Evolutionary conservation across 2,329 filamentous ascomycete species (phyloP).

Genomic region (Fusarium sacchari): DNA sequence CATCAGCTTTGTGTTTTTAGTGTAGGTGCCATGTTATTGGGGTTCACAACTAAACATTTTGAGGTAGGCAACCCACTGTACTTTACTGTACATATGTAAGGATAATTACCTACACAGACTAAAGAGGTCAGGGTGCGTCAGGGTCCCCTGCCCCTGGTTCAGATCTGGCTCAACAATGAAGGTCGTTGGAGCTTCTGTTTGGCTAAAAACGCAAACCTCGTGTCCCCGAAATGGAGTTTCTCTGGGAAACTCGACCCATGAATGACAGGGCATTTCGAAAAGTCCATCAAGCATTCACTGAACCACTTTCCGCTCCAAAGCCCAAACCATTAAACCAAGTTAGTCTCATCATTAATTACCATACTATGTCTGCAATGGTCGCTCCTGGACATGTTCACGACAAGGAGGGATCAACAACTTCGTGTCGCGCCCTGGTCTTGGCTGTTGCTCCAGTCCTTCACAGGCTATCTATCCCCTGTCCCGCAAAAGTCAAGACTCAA

Average conservation of each 20-base stretch:
- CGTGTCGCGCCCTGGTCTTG: background rate
- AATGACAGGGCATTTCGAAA: slow-evolving; percentile 26
- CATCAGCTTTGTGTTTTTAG: background rate
- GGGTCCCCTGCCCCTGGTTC: slow-evolving; percentile 24
- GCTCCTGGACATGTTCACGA: background rate
- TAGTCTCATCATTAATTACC: slow-evolving; percentile 4
- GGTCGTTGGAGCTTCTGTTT: slow-evolving; percentile 33
- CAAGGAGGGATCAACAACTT: slow-evolving; percentile 1
- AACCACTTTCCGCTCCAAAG: slow-evolving; percentile 4
- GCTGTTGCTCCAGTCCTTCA: background rate
- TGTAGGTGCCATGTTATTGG: background rate
- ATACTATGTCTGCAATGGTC: background rate
- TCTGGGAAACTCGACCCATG: slow-evolving; percentile 18
- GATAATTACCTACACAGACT: no score
- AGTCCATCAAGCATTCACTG: slow-evolving; percentile 25
- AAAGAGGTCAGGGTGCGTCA: background rate
- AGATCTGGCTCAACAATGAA: slow-evolving; percentile 37
- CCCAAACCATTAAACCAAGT: slow-evolving; percentile 15
- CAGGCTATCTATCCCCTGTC: background rate
- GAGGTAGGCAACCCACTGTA: slow-evolving; percentile 6
- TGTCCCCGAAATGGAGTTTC: slow-evolving; percentile 48
- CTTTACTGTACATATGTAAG: no score
- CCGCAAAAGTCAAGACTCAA: background rate
- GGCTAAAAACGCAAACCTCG: slow-evolving; percentile 43
- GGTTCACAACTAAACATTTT: background rate